Evolutionary conservation across 129 eudicot species (phyloP).

Genomic region (Kitagawia praeruptora): DNA sequence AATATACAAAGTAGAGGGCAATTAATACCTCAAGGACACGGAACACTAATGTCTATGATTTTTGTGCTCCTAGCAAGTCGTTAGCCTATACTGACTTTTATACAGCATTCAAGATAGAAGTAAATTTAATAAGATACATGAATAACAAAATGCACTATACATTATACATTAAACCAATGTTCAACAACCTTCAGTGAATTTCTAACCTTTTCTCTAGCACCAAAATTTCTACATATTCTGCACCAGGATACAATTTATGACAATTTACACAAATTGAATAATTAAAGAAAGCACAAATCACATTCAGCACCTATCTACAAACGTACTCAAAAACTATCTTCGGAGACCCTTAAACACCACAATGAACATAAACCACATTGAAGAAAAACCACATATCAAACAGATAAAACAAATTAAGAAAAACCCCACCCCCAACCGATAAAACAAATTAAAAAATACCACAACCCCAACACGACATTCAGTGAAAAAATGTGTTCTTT

Average conservation of each 20-base stretch:
- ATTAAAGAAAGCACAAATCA: not conserved
- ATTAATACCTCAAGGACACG: not conserved
- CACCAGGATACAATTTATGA: not conserved
- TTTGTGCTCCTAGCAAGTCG: not conserved
- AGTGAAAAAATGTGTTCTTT: not conserved
- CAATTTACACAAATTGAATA: not conserved
- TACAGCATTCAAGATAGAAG: not conserved
- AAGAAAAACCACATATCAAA: not conserved
- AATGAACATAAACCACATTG: not conserved
- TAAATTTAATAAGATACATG: not conserved
- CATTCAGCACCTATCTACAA: not conserved
- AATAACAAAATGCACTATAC: not conserved
- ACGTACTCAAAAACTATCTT: not conserved
- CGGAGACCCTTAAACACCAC: not conserved
- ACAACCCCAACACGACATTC: not conserved
- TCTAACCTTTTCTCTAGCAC: not conserved
- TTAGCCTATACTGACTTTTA: not conserved
- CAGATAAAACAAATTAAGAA: too few species aligned
- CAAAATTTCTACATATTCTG: not conserved
- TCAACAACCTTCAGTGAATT: not conserved
- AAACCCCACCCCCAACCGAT: too few species aligned
- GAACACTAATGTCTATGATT: not conserved
- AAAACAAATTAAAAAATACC: too few species aligned
- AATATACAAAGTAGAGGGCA: not conserved
- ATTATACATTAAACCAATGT: not conserved